phyloP scores from a whole-genome alignment of 768 basidiomycete species.

The Termitomyces sp. region DNA sequence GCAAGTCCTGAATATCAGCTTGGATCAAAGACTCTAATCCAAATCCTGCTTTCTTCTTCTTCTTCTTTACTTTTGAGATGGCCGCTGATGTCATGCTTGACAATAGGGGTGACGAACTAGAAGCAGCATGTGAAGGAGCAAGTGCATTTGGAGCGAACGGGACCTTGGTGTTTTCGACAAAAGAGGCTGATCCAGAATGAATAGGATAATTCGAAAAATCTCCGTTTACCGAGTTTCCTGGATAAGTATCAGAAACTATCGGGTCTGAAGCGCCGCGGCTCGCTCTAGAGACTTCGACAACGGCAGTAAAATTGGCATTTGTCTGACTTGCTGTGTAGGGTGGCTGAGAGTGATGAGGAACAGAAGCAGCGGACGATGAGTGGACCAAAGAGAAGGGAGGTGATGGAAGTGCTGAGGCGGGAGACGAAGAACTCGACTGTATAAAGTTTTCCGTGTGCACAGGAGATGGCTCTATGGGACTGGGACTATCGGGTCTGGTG shows the following conservation, averaged over 20 bases:
- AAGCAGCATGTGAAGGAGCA: not conserved
- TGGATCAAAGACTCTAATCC: slow-evolving; percentile 15
- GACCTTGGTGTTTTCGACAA: not conserved
- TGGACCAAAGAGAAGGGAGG: not conserved
- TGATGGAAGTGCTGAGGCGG: slow-evolving; percentile 14
- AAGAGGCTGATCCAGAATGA: not conserved
- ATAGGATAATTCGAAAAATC: not conserved
- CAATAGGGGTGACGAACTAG: not conserved
- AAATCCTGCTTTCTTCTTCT: slow-evolving; percentile 15
- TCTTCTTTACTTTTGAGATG: slow-evolving; percentile 5
- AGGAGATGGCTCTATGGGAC: not conserved
- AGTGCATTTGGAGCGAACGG: not conserved
- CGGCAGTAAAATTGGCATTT: not conserved
- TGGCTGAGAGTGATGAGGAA: not conserved
- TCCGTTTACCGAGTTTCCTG: not conserved
- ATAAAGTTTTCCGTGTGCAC: slow-evolving; percentile 1
- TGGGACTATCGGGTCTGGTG: not conserved
- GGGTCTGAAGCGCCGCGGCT: not conserved
- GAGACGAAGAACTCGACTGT: slow-evolving; percentile 18
- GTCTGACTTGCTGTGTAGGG: not conserved
- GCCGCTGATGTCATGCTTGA: not conserved
- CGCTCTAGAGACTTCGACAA: not conserved
- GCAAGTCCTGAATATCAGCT: slow-evolving; percentile 19
- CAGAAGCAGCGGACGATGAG: not conserved
- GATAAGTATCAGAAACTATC: not conserved